Conservation (phyloP, 306 rosid genomes). For the Purshia tridentata region DNA sequence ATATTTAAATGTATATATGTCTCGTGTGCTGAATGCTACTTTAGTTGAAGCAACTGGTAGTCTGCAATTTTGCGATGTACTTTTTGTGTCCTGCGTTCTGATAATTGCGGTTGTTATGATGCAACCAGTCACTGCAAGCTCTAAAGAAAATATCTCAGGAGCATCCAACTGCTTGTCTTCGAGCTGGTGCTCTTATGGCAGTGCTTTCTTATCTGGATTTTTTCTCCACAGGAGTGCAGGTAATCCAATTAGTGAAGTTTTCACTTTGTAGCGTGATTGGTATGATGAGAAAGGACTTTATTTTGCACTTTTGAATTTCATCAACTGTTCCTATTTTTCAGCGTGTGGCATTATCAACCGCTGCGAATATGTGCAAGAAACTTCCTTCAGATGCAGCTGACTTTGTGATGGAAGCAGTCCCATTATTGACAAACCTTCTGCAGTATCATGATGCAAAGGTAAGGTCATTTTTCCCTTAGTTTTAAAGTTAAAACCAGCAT, state of each 20-base stretch:
- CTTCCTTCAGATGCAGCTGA: constrained; percentile 99
- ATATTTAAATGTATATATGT: not conserved
- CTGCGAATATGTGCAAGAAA: constrained; percentile 99
- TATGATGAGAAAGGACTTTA: not conserved
- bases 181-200: constrained; percentile 99
- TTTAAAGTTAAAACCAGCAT: not conserved
- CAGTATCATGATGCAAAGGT: constrained; percentile 98
- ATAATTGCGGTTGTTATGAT: constrained; percentile 36
- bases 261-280: constrained; percentile 7
- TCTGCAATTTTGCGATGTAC: not conserved
- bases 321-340: constrained; percentile 31
- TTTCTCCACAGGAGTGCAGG: constrained; percentile 99
- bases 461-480: constrained; percentile 3
- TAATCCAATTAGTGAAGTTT: constrained; percentile 25
- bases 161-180: constrained; percentile 96
- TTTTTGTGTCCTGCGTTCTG: constrained; percentile 14
- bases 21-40: not conserved
- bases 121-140: constrained; percentile 94
- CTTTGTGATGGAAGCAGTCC: constrained; percentile 99
- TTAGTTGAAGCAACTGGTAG: constrained; percentile 5
- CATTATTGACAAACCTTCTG: constrained; percentile 90
- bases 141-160: constrained; percentile 97
- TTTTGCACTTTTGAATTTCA: not conserved
- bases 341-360: constrained; percentile 98
- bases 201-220: constrained; percentile 95